phyloP scores from a whole-genome alignment of 371 early-diverging fungal species.

The Saksenaea vasiformis region DNA sequence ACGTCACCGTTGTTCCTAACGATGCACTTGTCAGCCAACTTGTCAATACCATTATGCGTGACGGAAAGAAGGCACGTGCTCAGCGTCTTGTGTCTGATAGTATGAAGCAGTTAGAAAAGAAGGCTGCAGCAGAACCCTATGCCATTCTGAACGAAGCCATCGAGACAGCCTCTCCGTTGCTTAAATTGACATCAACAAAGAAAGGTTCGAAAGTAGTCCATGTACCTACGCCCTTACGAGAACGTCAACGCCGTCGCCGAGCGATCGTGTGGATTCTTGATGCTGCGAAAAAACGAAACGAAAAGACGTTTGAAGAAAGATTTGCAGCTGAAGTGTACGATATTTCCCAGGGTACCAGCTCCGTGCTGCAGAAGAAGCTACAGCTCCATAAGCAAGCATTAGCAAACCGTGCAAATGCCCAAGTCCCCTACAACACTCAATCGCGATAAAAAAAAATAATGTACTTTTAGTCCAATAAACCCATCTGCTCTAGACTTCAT shows the following conservation, averaged over 20 bases:
- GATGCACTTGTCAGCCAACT: conserved; percentile 76
- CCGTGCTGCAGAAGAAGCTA: conserved; percentile 65
- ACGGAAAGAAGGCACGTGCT: conserved; percentile 82
- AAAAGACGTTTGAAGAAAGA: conserved; percentile 68
- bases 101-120: conserved; percentile 66
- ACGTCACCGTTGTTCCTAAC: conserved; percentile 34
- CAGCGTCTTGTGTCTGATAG: conserved; percentile 72
- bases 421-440: conserved; percentile 51
- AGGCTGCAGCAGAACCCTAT: conserved; percentile 63
- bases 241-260: conserved; percentile 78
- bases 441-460: conserved; percentile 27
- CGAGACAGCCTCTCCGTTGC: conserved; percentile 75
- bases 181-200: conserved; percentile 66
- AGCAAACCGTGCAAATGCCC: conserved; percentile 82
- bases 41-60: conserved; percentile 86
- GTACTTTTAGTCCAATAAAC: background rate
- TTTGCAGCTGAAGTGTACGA: conserved; percentile 83
- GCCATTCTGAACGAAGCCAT: conserved; percentile 71
- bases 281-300: conserved; percentile 67
- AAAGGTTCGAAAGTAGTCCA: conserved; percentile 82
- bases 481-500: background rate
- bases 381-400: conserved; percentile 73
- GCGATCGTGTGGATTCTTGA: conserved; percentile 91
- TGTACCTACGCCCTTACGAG: conserved; percentile 79
- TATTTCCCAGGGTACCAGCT: conserved; percentile 74